Evolutionary conservation across 768 basidiomycete genomes (phyloP), one percentile per base, ranked within the genome.

Genomic region (Termitomyces sp.): DNA sequence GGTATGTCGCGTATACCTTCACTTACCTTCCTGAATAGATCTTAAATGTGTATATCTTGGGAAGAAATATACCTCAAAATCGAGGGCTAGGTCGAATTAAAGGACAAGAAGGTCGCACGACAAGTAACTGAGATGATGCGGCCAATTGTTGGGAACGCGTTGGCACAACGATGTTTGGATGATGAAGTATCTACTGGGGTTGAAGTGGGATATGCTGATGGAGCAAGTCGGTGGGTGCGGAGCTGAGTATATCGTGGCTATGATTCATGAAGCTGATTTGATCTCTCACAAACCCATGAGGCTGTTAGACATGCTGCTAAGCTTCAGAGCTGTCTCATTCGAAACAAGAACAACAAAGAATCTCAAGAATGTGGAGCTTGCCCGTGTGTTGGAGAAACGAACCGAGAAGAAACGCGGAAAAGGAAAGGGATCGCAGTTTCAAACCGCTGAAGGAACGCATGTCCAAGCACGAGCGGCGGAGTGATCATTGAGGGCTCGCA

Each of bases 81-180:
- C 0, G 97, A 99, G 72, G 97, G 97, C 37, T 99, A 97, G 97
- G 89, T 98, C 46, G 97, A 99, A 74, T 98, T 98, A 77, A 88
- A 89, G 65, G 91, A 98, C 76, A 98, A 98, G 75, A 87, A 85
- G 51, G 79, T 98, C 49, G 97, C 95, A 0, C 85, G 95, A 20
- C 87, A 86, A 42, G 89, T 96, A 8, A 96, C 96, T 8, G 92
- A 86, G 59, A 94, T 98, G 93, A 99, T 70, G 97, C 88, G 94
- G 68, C 84, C 94, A 1, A 95, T 99, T 62, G 97, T 97, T 34
- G 72, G 89, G 90, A 5, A 83, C 86, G 2, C 81, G 93, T 61
- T 98, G 94, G 92, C 81, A 93, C 71, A 96, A 98, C 70, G 97
- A 99, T 66, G 87, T 99, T 8, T 98, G 97, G 97, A 98, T 97